A percentile compares a stretch with the other conserved stretches of the same genome.
phyloP scores from a whole-genome alignment of 176 grass and related monocot species.

The Juncus effusus region DNA sequence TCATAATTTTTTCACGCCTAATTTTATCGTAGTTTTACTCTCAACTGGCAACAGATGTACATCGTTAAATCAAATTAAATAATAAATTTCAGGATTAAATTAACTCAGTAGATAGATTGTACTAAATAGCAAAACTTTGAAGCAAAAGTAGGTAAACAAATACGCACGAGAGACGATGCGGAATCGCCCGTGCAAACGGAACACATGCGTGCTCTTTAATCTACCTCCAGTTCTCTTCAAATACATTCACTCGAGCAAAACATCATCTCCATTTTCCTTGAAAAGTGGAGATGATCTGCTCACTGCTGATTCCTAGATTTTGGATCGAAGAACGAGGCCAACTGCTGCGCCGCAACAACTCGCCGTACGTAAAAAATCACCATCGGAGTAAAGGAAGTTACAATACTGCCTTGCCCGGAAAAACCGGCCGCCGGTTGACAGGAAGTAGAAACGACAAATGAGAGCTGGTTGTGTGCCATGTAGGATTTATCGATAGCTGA shows the following conservation, averaged over 20 bases:
- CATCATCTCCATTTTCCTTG: background rate
- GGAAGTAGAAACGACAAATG: constrained; percentile 12
- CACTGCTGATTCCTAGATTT: background rate
- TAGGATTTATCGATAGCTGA: constrained; percentile 11
- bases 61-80: too few relatives aligned
- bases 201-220: constrained; percentile 19
- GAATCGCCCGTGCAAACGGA: constrained; percentile 19
- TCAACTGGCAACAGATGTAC: too few relatives aligned
- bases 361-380: constrained; percentile 10
- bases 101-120: too few relatives aligned
- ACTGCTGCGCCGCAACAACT: constrained; percentile 20
- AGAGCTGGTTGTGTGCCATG: background rate
- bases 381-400: background rate
- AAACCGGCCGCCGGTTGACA: constrained; percentile 20
- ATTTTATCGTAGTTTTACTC: constrained; percentile 1
- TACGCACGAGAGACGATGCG: constrained; percentile 18
- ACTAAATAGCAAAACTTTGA: too few relatives aligned
- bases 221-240: background rate
- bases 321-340: constrained; percentile 10
- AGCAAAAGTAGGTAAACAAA: constrained; percentile 1
- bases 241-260: background rate
- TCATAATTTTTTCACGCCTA: background rate
- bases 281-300: background rate
- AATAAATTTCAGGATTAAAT: too few relatives aligned
- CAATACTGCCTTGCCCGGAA: constrained; percentile 5